These are phyloP conservation scores for Lachnellula subtilissima DNA, from an alignment of 2,329 filamentous ascomycete species.

Conservation along the genomic window DNA sequence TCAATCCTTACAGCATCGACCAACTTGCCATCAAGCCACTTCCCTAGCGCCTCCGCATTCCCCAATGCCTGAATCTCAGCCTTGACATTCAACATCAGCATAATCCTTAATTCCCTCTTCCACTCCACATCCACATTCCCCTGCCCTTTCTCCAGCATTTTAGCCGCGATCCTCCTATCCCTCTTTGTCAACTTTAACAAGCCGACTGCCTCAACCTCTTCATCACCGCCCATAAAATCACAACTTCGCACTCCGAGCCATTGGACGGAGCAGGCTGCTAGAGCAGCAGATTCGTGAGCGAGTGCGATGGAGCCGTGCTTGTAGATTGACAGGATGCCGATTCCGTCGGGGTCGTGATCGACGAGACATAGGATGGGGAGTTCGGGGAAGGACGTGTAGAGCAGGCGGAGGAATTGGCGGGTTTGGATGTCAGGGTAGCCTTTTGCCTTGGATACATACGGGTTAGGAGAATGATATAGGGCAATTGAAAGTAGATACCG, in stretches of 20 bases:
- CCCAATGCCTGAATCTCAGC: constrained; percentile 73
- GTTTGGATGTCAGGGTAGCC: constrained; percentile 76
- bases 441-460: constrained; percentile 54
- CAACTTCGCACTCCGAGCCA: constrained; percentile 57
- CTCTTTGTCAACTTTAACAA: constrained; percentile 17
- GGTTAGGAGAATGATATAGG: background rate
- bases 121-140: constrained; percentile 36
- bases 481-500: too few species aligned
- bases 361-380: constrained; percentile 60
- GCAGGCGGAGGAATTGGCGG: constrained; percentile 54
- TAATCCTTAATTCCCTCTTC: constrained; percentile 58
- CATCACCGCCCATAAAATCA: constrained; percentile 17
- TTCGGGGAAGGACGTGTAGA: constrained; percentile 44
- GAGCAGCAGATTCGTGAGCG: constrained; percentile 50
- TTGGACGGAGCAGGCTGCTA: constrained; percentile 45
- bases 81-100: constrained; percentile 71
- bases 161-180: constrained; percentile 51
- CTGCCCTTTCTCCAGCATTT: constrained; percentile 42
- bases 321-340: constrained; percentile 71
- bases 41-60: constrained; percentile 23
- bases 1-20: background rate
- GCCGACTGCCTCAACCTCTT: constrained; percentile 1
- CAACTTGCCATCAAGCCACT: constrained; percentile 29
- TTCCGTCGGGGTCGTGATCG: constrained; percentile 73
- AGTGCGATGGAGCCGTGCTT: constrained; percentile 62